phyloP scores from a whole-genome alignment of 495 filamentous ascomycete genomes.

The Chaetomium tenue region DNA sequence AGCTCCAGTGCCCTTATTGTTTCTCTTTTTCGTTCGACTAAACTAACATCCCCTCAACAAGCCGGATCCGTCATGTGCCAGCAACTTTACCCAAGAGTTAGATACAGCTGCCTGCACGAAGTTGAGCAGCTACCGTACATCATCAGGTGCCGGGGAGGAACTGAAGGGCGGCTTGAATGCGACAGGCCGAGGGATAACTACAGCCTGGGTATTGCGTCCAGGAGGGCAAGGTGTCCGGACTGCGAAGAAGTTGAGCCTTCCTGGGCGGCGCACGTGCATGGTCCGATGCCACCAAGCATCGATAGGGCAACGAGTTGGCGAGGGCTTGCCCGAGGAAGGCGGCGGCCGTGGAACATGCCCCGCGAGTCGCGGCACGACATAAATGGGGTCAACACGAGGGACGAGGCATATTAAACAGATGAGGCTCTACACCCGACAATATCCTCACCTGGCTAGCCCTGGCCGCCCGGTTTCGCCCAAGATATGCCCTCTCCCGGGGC shows the following conservation, averaged over 20 bases:
- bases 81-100: constrained; percentile 2
- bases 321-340: background rate
- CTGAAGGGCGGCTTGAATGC: background rate
- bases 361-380: background rate
- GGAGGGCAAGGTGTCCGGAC: constrained; percentile 1
- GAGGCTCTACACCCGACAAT: too few species aligned
- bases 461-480: too few species aligned
- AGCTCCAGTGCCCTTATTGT: background rate
- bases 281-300: background rate
- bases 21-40: background rate
- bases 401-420: too few species aligned
- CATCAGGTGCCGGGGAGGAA: background rate
- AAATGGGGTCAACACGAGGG: too few species aligned
- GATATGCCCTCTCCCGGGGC: too few species aligned
- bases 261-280: background rate
- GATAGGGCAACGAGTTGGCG: background rate
- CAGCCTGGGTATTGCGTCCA: constrained; percentile 7
- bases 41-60: background rate
- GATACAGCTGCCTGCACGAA: constrained; percentile 2
- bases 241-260: background rate
- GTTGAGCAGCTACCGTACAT: constrained; percentile 5
- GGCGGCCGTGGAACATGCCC: background rate
- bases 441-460: too few species aligned
- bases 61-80: constrained; percentile 1
- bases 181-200: background rate